A percentile compares a stretch with the other conserved stretches of the same genome.
phyloP scores from a whole-genome alignment of 2,329 filamentous ascomycete species.

The Ceratocystiopsis sp. region DNA sequence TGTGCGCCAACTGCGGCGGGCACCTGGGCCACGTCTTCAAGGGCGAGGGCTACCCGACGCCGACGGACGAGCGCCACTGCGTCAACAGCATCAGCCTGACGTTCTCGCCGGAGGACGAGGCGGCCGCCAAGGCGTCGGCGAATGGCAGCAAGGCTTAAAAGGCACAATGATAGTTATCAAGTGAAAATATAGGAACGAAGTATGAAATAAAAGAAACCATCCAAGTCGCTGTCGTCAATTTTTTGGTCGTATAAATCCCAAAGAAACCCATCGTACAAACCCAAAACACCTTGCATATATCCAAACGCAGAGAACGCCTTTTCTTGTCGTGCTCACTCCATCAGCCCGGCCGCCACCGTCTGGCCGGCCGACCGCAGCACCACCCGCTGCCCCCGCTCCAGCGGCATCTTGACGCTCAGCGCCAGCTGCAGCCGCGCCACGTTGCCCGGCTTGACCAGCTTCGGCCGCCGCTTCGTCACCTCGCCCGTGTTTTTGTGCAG shows the following conservation, averaged over 20 bases:
- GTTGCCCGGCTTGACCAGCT: slow-evolving; percentile 61
- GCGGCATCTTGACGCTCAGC: slow-evolving; percentile 54
- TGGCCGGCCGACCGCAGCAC: slow-evolving; percentile 66
- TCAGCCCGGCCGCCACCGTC: slow-evolving; percentile 72
- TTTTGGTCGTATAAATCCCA: too few species aligned
- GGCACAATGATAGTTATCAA: too few species aligned
- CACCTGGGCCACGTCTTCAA: slow-evolving; percentile 87
- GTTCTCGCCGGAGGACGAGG: slow-evolving; percentile 49
- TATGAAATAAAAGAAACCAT: too few species aligned
- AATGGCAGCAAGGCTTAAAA: too few species aligned
- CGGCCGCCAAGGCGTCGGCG: background rate
- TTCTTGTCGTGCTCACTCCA: slow-evolving; percentile 32
- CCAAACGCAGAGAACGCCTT: too few species aligned
- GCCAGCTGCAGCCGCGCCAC: slow-evolving; percentile 66
- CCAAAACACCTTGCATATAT: too few species aligned
- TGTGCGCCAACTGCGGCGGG: slow-evolving; percentile 86
- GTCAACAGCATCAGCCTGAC: slow-evolving; percentile 87
- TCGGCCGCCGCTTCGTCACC: slow-evolving; percentile 67
- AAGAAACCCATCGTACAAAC: too few species aligned
- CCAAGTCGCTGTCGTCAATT: too few species aligned
- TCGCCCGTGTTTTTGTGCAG: slow-evolving; percentile 66
- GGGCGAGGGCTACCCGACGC: slow-evolving; percentile 66
- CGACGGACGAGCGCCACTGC: slow-evolving; percentile 92
- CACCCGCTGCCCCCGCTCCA: slow-evolving; percentile 66
- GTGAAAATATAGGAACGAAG: too few species aligned